phyloP scores from a whole-genome alignment of 1,284 basidiomycete species.

The Chiua sp. region DNA sequence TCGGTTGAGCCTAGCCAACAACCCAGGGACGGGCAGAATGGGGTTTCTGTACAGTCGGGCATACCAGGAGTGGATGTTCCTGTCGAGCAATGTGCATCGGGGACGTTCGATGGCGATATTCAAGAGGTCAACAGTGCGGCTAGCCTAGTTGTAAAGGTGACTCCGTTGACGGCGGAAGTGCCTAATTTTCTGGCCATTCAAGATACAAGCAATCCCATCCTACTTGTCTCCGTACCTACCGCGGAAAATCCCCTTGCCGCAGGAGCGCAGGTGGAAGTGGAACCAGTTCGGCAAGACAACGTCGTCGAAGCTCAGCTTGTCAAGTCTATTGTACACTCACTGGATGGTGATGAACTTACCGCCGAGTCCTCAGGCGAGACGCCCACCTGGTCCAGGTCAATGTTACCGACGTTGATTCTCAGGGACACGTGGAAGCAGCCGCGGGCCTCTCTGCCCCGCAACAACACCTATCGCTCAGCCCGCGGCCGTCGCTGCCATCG shows the following conservation, averaged over 20 bases:
- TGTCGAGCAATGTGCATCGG: conserved; percentile 10
- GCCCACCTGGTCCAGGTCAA: conserved; percentile 7
- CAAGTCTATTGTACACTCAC: background rate
- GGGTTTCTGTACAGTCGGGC: background rate
- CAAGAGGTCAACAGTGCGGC: background rate
- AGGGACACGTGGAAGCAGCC: conserved; percentile 8
- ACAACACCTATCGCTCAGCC: background rate
- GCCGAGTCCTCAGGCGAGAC: background rate
- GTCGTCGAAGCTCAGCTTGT: background rate
- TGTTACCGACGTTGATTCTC: conserved; percentile 1
- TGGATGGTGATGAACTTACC: background rate
- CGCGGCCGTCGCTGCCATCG: conserved; percentile 1
- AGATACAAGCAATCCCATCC: background rate
- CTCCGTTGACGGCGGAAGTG: conserved; percentile 9
- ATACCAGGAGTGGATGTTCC: conserved; percentile 11
- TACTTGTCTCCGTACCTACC: background rate
- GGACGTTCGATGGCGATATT: background rate
- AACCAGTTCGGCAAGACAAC: background rate
- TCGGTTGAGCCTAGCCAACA: conserved; percentile 26
- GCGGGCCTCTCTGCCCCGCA: background rate
- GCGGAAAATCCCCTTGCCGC: background rate
- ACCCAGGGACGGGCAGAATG: conserved; percentile 5
- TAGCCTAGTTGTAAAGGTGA: background rate
- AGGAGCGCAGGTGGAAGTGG: background rate
- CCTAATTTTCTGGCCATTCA: background rate